Evolutionary conservation across 305 asterid genomes (phyloP).

Genomic region (Petunia hybrid): DNA sequence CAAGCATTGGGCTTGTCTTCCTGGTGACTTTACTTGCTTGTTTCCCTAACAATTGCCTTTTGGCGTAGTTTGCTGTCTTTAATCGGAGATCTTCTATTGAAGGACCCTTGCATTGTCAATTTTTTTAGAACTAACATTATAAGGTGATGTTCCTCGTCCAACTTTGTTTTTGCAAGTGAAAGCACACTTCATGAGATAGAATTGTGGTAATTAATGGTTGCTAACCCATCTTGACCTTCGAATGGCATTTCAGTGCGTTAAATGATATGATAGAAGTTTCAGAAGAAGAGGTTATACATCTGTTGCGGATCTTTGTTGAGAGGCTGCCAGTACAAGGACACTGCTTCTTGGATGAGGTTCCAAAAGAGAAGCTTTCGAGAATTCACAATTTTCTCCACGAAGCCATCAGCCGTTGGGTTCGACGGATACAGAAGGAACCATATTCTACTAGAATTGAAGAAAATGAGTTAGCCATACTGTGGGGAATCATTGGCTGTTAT

Average conservation of each 20-base stretch:
- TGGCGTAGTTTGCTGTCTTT: conserved; percentile 65
- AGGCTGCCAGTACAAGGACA: conserved; percentile 58
- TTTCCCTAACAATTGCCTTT: conserved; percentile 34
- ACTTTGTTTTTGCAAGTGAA: conserved; percentile 35
- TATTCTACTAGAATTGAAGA: conserved; percentile 48
- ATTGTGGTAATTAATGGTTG: conserved; percentile 27
- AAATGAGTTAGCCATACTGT: conserved; percentile 66
- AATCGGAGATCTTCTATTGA: conserved; percentile 63
- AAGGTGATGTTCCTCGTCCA: conserved; percentile 53
- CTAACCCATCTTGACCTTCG: conserved; percentile 35
- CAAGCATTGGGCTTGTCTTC: background rate
- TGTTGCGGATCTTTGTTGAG: conserved; percentile 69
- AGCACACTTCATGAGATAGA: conserved; percentile 24
- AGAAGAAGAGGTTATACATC: conserved; percentile 65
- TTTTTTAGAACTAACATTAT: conserved; percentile 63
- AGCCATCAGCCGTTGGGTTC: conserved; percentile 60
- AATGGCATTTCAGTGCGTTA: conserved; percentile 72
- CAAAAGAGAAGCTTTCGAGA: conserved; percentile 51
- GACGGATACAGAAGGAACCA: conserved; percentile 49
- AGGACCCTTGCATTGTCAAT: conserved; percentile 55
- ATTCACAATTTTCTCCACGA: conserved; percentile 50
- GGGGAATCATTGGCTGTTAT: conserved; percentile 86
- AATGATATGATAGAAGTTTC: conserved; percentile 62
- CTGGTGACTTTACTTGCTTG: conserved; percentile 13
- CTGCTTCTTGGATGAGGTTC: conserved; percentile 53